Conservation (phyloP, 2,329 filamentous ascomycete genomes). For the Penicillium sp. region DNA sequence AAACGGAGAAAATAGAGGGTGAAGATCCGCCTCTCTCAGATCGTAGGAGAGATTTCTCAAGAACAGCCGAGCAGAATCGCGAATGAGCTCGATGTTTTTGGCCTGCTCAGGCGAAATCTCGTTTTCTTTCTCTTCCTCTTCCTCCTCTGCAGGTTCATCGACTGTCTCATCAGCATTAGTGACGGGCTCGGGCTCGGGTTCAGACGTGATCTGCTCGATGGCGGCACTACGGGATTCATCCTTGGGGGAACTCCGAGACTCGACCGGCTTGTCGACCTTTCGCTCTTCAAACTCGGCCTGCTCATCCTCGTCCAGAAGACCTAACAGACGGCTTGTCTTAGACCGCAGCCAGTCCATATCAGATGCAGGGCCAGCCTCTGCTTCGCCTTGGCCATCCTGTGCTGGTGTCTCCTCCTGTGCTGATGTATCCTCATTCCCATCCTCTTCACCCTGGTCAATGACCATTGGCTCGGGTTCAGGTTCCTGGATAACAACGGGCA, state of each 20-base stretch:
- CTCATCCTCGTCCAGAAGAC: slow-evolving; percentile 71
- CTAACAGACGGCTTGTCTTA: slow-evolving; percentile 80
- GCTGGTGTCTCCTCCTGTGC: slow-evolving; percentile 14
- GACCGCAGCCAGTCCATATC: slow-evolving; percentile 92
- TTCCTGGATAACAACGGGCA: slow-evolving; percentile 1
- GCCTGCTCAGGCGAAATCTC: slow-evolving; percentile 31
- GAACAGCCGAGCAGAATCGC: slow-evolving; percentile 76
- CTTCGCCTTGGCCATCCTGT: slow-evolving; percentile 25
- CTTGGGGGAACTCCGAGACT: slow-evolving; percentile 8
- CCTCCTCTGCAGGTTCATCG: slow-evolving; percentile 8
- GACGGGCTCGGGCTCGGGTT: slow-evolving; percentile 12
- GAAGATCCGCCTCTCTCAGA: slow-evolving; percentile 74
- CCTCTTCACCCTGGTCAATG: slow-evolving; percentile 22
- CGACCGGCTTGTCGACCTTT: slow-evolving; percentile 12
- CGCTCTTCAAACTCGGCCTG: slow-evolving; percentile 40
- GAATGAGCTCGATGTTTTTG: slow-evolving; percentile 62
- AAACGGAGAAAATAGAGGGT: slow-evolving; percentile 67
- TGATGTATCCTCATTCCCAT: slow-evolving; percentile 15
- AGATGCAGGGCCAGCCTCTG: slow-evolving; percentile 47
- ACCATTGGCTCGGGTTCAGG: slow-evolving; percentile 28
- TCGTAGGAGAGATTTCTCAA: slow-evolving; percentile 85
- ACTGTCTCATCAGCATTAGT: slow-evolving; percentile 14
- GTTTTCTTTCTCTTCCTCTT: slow-evolving; percentile 1
- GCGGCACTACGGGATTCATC: slow-evolving; percentile 23
- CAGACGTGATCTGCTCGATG: slow-evolving; percentile 13